Conservation (phyloP, 2,329 filamentous ascomycete species). For the Metarhizium humberi region DNA sequence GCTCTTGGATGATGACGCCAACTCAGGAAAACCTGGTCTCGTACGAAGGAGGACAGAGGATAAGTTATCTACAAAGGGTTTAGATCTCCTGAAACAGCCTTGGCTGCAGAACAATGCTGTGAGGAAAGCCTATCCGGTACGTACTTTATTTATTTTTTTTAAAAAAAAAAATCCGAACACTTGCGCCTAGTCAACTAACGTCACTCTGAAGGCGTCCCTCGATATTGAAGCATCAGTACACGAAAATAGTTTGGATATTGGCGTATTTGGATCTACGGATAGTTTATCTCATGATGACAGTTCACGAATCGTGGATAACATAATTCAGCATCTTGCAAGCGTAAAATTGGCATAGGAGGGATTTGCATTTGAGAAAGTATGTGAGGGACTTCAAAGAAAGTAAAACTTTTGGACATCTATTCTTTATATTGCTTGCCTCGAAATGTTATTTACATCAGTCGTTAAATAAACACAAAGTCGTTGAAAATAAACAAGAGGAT, state of each 20-base stretch:
- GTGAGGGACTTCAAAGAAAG: not conserved
- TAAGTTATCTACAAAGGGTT: not conserved
- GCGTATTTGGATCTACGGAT: slow-evolving; percentile 27
- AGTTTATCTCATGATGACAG: slow-evolving; percentile 18
- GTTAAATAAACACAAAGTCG: not conserved
- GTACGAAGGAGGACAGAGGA: not conserved
- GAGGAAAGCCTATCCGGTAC: slow-evolving; percentile 18
- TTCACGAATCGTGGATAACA: slow-evolving; percentile 13
- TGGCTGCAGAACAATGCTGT: slow-evolving; percentile 15
- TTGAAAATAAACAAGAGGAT: not conserved
- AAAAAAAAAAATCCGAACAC: not conserved
- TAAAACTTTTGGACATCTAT: not conserved
- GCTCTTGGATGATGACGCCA: slow-evolving; percentile 24
- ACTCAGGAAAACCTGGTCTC: not conserved
- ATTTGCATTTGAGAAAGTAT: not conserved
- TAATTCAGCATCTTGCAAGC: slow-evolving; percentile 12
- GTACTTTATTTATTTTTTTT: slow-evolving; percentile 2
- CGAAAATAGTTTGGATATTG: slow-evolving; percentile 24
- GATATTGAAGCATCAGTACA: slow-evolving; percentile 31
- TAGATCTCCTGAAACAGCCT: slow-evolving; percentile 3
- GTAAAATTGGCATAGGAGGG: not conserved
- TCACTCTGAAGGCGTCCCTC: slow-evolving; percentile 22
- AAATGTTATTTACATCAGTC: not conserved
- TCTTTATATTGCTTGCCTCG: not conserved
- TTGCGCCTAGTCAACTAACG: slow-evolving; percentile 3